Evolutionary conservation across 495 filamentous ascomycete species (phyloP).

Genomic region (Penicillium roqueforti): DNA sequence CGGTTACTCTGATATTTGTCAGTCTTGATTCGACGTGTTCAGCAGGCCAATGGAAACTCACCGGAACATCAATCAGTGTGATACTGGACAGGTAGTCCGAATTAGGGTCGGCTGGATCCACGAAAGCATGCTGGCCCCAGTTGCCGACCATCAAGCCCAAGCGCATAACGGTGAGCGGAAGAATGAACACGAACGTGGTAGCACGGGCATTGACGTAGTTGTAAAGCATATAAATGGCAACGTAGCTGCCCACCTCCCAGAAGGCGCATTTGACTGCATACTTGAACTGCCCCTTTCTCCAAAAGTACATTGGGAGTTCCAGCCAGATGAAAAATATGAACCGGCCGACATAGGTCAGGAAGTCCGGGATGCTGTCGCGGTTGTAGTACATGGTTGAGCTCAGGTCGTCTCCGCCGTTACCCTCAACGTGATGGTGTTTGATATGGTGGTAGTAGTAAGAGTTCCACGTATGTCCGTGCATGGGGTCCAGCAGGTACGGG

Average conservation of each 20-base stretch:
- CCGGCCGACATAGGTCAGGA: conserved; percentile 63
- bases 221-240: conserved; percentile 44
- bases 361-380: conserved; percentile 59
- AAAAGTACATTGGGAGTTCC: conserved; percentile 71
- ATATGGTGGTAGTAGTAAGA: conserved; percentile 82
- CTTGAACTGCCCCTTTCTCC: conserved; percentile 47
- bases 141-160: conserved; percentile 69
- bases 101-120: conserved; percentile 62
- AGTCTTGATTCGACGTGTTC: not conserved
- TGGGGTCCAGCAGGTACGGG: conserved; percentile 68
- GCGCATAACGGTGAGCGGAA: conserved; percentile 58
- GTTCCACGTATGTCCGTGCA: conserved; percentile 82
- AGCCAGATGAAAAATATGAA: conserved; percentile 70
- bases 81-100: conserved; percentile 69
- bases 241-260: conserved; percentile 56
- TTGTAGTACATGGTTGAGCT: conserved; percentile 73
- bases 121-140: conserved; percentile 72
- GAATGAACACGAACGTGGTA: conserved; percentile 54
- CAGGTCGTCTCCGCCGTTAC: conserved; percentile 72
- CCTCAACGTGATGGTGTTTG: conserved; percentile 80
- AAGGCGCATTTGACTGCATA: conserved; percentile 49
- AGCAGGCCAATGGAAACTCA: conserved; percentile 36
- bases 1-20: conserved; percentile 55
- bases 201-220: conserved; percentile 46
- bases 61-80: conserved; percentile 67